Base-by-base conservation (phyloP, 2,329 filamentous ascomycete genomes). In the Paecilomyces dactylethromorphus region DNA sequence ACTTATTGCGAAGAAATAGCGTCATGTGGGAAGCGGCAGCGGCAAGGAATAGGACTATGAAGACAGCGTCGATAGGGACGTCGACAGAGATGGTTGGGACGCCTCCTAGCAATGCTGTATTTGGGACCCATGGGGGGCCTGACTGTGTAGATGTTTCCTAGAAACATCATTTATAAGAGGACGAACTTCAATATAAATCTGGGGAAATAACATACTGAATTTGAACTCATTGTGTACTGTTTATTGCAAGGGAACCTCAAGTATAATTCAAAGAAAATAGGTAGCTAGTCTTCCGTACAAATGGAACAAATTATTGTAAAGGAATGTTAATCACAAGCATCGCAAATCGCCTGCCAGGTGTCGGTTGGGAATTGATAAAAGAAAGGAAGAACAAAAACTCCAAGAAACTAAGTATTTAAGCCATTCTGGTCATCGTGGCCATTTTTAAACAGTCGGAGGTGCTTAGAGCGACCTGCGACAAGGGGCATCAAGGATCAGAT, bases 1-100 rank as follows among this genome's bases (percentile, higher is more conserved):
- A 66, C 18, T 63, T 66, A 64, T 82, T 83, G 12, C 65, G 61
- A 50, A 73, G 74, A 59, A 81, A 75, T 3, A 80, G 71, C 6
- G 72, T 73, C 73, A 82, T 79, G 62, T 82, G 76, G 15, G 68
- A 64, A 12, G 68, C 69, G 6, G 77, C 80, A 15, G 70, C 75
- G 21, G 65, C 51, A 45, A 80, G 63, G 66, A 79, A 83, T 32
- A 78, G 67, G 49, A 74, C 69, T 13, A 91, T 71, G 62, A 92
- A 83, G 58, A 90, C 81, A 56, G 81, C 79, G 61, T 79, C 83
- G 68, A 91, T 80, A 39, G 88, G 86, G 7, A 86, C 79, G 69
- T 92, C 89, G 62, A 88, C 74, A 2, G 68, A 62, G 3, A 79
- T 68, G 1, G 78, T 82, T 1, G 90, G 88, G 7, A 75, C 64